Evolutionary conservation across 2,329 filamentous ascomycete species (phyloP), one percentile per base, ranked within the genome.

Genomic region (Clonostachys chloroleuca): DNA sequence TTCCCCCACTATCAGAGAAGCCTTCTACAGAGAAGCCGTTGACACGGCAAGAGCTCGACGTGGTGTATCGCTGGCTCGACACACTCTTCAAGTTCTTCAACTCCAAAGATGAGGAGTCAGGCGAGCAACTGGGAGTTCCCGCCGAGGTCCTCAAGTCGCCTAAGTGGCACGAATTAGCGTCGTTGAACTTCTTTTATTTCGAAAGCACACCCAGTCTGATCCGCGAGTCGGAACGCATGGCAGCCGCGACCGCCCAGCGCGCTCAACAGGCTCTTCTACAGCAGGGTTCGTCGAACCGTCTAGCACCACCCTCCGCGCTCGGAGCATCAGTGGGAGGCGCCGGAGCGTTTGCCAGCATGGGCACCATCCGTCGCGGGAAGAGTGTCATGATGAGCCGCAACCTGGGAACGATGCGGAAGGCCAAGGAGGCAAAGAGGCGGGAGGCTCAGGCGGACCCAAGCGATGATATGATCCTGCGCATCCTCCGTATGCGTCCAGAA

Each of bases 121-220:
- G 92, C 47, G 88, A 92, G 65, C 88, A 88, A 20, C 81, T 94
- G 50, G 94, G 94, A 54, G 90, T 99, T 4, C 88, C 92, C 1
- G 81, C 89, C 41, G 92, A 96, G 64, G 85, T 96, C 34, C 80
- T 99, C 61, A 96, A 95, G 69, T 95, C 90, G 55, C 89, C 92
- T 61, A 99, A 99, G 78, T 99, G 96, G 75, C 92, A 96, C 73
- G 94, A 99, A 66, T 82, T 99, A 46, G 89, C 94, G 54, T 92
- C 90, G 52, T 80, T 99, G 52, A 95, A 96, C 72, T 99, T 97
- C 77, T 99, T 97, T 76, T 99, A 99, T 73, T 95, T 94, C 61
- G 92, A 97, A 59, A 81, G 87, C 34, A 95, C 91, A 1, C 89
- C 95, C 51, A 92, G 88, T 57, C 79, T 99, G 12, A 90, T 97